phyloP scores from a whole-genome alignment of 2,329 filamentous ascomycete genomes.

The Neocucurbitaria cava region DNA sequence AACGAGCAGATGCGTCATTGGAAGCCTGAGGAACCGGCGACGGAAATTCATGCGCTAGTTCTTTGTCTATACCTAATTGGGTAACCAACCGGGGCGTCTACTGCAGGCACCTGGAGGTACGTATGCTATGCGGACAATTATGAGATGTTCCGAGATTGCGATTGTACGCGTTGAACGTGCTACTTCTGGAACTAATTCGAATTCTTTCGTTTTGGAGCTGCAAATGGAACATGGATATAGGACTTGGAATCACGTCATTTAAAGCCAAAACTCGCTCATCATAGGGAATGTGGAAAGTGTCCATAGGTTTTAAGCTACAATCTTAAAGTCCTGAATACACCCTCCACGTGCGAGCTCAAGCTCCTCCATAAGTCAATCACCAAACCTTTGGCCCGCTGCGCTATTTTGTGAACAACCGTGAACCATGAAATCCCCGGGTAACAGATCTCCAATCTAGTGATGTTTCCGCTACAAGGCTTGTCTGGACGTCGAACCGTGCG shows the following conservation, averaged over 20 bases:
- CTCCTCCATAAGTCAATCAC: slow-evolving; percentile 46
- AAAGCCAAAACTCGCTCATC: slow-evolving; percentile 2
- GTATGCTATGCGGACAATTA: background rate
- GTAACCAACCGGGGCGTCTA: background rate
- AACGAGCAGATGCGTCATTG: background rate
- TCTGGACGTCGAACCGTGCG: slow-evolving; percentile 44
- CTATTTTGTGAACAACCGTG: slow-evolving; percentile 50
- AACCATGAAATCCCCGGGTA: slow-evolving; percentile 42
- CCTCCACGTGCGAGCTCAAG: slow-evolving; percentile 42
- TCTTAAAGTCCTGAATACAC: slow-evolving; percentile 46
- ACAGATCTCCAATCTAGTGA: slow-evolving; percentile 46
- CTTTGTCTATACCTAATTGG: slow-evolving; percentile 4
- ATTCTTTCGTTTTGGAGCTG: no score
- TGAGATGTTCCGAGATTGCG: background rate
- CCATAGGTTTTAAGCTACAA: slow-evolving; percentile 50
- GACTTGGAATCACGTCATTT: slow-evolving; percentile 7
- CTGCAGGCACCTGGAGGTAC: background rate
- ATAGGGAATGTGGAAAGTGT: slow-evolving; percentile 41
- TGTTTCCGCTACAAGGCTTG: slow-evolving; percentile 49
- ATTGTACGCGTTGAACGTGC: background rate
- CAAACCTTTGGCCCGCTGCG: slow-evolving; percentile 46
- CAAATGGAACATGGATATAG: no score
- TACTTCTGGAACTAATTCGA: no score
- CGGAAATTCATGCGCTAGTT: slow-evolving; percentile 7
- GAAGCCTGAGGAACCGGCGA: slow-evolving; percentile 1